Evolutionary conservation across 345 rosid genomes (phyloP).

Genomic region (rapeseed (Brassica napus)): DNA sequence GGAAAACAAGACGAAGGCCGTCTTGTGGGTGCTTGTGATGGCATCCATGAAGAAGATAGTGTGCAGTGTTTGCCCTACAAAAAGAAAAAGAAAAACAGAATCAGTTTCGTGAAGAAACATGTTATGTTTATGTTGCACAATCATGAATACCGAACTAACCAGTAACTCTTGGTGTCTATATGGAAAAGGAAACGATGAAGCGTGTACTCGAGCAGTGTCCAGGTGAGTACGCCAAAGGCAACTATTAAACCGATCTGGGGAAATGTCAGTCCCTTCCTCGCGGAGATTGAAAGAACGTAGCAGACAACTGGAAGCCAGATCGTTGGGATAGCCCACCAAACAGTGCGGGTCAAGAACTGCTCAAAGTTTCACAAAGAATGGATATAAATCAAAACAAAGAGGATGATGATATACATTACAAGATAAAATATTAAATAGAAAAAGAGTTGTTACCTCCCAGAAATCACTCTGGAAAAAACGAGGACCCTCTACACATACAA

Average conservation of each 20-base stretch:
- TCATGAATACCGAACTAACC: constrained; percentile 51
- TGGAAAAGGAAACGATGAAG: constrained; percentile 98
- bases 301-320: constrained; percentile 90
- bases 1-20: constrained; percentile 80
- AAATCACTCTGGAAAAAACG: constrained; percentile 85
- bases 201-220: constrained; percentile 89
- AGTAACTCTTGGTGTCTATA: constrained; percentile 76
- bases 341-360: constrained; percentile 89
- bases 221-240: constrained; percentile 63
- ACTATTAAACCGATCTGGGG: constrained; percentile 58
- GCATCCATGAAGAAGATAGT: constrained; percentile 89
- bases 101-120: constrained; percentile 11
- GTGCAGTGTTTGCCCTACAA: constrained; percentile 71
- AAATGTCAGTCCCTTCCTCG: constrained; percentile 59
- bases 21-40: constrained; percentile 94
- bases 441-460: constrained; percentile 66
- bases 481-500: constrained; percentile 87
- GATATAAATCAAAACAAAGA: constrained; percentile 5
- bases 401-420: not conserved
- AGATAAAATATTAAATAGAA: not conserved
- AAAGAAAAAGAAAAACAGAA: not conserved
- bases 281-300: constrained; percentile 62
- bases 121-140: not conserved
- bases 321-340: constrained; percentile 94
- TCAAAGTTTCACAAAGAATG: not conserved